These are phyloP conservation scores for Populus hybrid DNA, from an alignment of 441 rosid genomes.

Conservation along the genomic window DNA sequence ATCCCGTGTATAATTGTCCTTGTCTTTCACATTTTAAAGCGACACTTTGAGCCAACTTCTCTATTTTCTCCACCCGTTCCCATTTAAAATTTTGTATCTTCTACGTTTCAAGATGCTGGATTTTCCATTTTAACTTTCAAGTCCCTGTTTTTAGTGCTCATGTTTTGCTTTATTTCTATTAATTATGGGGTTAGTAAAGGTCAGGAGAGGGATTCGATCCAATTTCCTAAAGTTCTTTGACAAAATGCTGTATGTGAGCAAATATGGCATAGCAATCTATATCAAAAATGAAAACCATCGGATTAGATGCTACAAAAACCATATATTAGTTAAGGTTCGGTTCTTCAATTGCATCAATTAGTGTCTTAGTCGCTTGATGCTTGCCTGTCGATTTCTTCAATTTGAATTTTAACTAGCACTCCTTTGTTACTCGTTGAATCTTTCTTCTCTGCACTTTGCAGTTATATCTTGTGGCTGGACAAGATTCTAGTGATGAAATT, in stretches of 20 bases:
- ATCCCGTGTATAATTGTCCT: background rate
- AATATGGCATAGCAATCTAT: too few relatives aligned
- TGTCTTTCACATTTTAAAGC: background rate
- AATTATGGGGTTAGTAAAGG: too few relatives aligned
- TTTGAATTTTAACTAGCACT: background rate
- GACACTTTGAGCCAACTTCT: background rate
- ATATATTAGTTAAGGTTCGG: background rate
- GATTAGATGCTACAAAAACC: background rate
- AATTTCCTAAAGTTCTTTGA: too few relatives aligned
- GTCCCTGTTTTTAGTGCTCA: too few relatives aligned
- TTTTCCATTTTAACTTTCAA: too few relatives aligned
- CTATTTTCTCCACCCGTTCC: background rate
- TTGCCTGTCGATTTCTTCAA: background rate
- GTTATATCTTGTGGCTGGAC: constrained; percentile 67
- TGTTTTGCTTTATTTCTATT: too few relatives aligned
- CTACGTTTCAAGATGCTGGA: too few relatives aligned
- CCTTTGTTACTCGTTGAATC: background rate
- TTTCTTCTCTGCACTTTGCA: constrained; percentile 19
- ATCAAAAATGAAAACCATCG: too few relatives aligned
- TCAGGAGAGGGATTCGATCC: too few relatives aligned
- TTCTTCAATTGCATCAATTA: background rate
- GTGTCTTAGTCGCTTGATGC: background rate
- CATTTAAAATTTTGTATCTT: too few relatives aligned
- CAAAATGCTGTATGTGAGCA: too few relatives aligned
- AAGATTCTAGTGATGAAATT: constrained; percentile 61